phyloP scores from a whole-genome alignment of 208 protist genomes.

The Crithidia fasciculata region DNA sequence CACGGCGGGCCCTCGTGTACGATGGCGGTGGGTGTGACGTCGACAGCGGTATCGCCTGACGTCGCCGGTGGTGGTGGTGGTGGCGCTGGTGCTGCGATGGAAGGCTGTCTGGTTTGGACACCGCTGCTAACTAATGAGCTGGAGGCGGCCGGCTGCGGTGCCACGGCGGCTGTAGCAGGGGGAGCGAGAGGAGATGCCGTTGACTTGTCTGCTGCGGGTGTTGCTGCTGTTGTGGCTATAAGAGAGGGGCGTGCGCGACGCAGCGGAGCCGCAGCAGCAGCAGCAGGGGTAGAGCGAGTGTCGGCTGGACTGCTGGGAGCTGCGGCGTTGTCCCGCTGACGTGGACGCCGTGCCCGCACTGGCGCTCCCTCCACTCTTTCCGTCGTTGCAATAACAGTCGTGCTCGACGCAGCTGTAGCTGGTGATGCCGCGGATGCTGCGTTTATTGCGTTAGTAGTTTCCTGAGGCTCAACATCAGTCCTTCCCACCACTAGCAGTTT shows the following conservation, averaged over 20 bases:
- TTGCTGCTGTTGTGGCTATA: background rate
- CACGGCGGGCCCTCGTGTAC: constrained; percentile 52
- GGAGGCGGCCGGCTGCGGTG: no score
- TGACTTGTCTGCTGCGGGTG: background rate
- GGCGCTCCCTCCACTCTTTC: background rate
- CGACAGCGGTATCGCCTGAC: background rate
- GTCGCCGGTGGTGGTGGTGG: background rate
- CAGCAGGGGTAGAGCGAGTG: background rate
- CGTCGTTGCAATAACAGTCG: no score
- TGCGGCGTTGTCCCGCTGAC: background rate
- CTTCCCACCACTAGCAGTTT: no score
- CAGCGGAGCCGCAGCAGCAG: background rate
- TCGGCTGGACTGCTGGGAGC: no score
- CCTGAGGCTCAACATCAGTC: no score
- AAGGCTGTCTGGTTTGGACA: background rate
- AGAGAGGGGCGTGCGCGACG: no score
- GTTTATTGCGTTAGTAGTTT: no score
- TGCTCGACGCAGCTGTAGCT: no score
- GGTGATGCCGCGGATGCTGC: no score
- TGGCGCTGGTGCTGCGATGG: constrained; percentile 10
- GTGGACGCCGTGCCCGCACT: constrained; percentile 3
- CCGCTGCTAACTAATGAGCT: no score
- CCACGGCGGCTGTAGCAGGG: no score
- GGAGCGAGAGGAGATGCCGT: no score
- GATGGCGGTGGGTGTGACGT: background rate